Percentiles rank a stretch among this genome's conserved stretches.
phyloP scores from a whole-genome alignment of 768 basidiomycete species.

The Suillus tomentosus region DNA sequence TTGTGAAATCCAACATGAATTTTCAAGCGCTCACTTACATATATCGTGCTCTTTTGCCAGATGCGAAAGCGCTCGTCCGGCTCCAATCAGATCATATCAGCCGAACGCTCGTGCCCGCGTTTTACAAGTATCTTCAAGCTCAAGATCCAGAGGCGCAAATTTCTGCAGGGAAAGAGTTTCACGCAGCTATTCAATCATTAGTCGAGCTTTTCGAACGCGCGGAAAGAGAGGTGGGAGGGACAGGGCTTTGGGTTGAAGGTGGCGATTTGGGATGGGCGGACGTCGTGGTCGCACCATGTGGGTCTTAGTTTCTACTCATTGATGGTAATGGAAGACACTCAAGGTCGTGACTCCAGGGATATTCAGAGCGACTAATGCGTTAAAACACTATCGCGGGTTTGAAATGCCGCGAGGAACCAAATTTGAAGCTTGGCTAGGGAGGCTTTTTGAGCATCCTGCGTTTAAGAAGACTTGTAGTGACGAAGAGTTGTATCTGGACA shows the following conservation, averaged over 20 bases:
- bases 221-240: slow-evolving; percentile 49
- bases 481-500: slow-evolving; percentile 65
- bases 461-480: slow-evolving; percentile 72
- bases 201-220: slow-evolving; percentile 57
- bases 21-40: slow-evolving; percentile 1
- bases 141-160: slow-evolving; percentile 59
- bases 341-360: slow-evolving; percentile 51
- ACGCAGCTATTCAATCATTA: slow-evolving; percentile 50
- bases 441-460: slow-evolving; percentile 59
- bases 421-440: slow-evolving; percentile 53
- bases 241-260: slow-evolving; percentile 60
- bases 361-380: slow-evolving; percentile 61
- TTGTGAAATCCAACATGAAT: slow-evolving; percentile 19
- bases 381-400: slow-evolving; percentile 71
- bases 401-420: slow-evolving; percentile 49
- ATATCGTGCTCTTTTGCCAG: slow-evolving; percentile 33
- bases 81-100: slow-evolving; percentile 71
- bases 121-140: slow-evolving; percentile 75
- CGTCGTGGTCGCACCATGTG: slow-evolving; percentile 72
- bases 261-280: slow-evolving; percentile 64
- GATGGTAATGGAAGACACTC: slow-evolving; percentile 4
- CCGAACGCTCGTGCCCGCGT: slow-evolving; percentile 64
- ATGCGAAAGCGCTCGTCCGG: slow-evolving; percentile 66
- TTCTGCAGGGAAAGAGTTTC: slow-evolving; percentile 54
- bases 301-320: slow-evolving; percentile 23